phyloP scores from a whole-genome alignment of 2,329 filamentous ascomycete genomes.

The Coleophoma cylindrospora region DNA sequence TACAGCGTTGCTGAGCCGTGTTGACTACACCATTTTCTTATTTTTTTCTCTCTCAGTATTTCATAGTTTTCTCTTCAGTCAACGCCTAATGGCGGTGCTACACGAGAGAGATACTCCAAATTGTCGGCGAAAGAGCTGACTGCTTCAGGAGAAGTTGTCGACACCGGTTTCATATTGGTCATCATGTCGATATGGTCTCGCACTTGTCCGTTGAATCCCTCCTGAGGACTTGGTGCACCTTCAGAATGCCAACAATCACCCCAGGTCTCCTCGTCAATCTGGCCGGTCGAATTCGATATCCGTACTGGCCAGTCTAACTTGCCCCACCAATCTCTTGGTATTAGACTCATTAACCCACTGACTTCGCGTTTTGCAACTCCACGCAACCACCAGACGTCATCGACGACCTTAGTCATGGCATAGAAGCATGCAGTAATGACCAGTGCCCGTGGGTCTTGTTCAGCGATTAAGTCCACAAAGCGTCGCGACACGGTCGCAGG shows the following conservation, averaged over 20 bases:
- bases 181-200: constrained; percentile 6
- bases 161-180: background rate
- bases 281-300: constrained; percentile 22
- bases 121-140: background rate
- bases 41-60: no score
- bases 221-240: constrained; percentile 1
- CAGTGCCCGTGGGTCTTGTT: constrained; percentile 38
- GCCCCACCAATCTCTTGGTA: constrained; percentile 23
- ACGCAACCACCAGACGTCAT: constrained; percentile 59
- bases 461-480: constrained; percentile 55
- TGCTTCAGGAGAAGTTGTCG: background rate
- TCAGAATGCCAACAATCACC: constrained; percentile 9
- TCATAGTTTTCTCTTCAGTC: background rate
- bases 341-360: constrained; percentile 38
- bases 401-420: constrained; percentile 21
- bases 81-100: background rate
- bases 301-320: constrained; percentile 26
- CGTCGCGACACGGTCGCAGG: constrained; percentile 59
- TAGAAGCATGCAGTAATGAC: constrained; percentile 25
- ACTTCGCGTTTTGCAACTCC: constrained; percentile 63
- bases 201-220: constrained; percentile 2
- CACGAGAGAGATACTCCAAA: background rate
- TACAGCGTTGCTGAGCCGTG: no score
- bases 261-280: constrained; percentile 22
- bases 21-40: no score